Evolutionary conservation across 2,329 filamentous ascomycete species (phyloP).

Genomic region (Phaeoacremonium minimum): DNA sequence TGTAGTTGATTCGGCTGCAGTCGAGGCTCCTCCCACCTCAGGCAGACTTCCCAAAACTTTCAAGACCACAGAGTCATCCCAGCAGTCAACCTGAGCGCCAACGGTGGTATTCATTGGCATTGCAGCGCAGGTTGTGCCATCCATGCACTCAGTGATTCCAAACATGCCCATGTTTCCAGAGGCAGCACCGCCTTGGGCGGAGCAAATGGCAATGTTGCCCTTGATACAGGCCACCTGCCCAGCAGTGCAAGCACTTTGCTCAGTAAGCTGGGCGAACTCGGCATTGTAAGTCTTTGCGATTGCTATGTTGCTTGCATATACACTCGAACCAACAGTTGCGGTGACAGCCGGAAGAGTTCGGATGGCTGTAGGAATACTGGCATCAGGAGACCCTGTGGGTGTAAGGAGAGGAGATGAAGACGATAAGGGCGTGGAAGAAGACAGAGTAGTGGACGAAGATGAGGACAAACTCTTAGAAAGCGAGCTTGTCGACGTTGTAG

Average conservation of each 20-base stretch:
- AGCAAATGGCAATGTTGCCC: constrained; percentile 43
- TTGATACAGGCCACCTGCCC: constrained; percentile 49
- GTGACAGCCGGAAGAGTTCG: constrained; percentile 26
- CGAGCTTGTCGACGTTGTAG: neutral
- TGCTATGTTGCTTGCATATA: constrained; percentile 40
- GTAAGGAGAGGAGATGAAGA: constrained; percentile 14
- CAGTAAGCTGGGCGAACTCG: constrained; percentile 37
- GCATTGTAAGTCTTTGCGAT: constrained; percentile 41
- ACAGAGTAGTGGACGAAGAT: constrained; percentile 4
- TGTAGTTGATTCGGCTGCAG: neutral
- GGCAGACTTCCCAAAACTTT: constrained; percentile 31
- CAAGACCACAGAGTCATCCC: constrained; percentile 31
- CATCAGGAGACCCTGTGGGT: constrained; percentile 30
- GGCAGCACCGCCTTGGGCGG: too few relatives aligned
- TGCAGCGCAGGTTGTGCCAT: constrained; percentile 41
- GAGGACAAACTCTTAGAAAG: constrained; percentile 1
- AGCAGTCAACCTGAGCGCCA: constrained; percentile 47
- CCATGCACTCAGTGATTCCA: constrained; percentile 29
- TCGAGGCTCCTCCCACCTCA: neutral
- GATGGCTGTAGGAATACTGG: constrained; percentile 35
- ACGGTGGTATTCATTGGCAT: constrained; percentile 45
- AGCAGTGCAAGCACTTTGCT: constrained; percentile 38
- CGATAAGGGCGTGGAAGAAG: neutral
- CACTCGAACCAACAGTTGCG: constrained; percentile 32
- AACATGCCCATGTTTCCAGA: constrained; percentile 33